Base-by-base conservation (phyloP, 2,329 filamentous ascomycete species). In the Phialemoniopsis sp. region DNA sequence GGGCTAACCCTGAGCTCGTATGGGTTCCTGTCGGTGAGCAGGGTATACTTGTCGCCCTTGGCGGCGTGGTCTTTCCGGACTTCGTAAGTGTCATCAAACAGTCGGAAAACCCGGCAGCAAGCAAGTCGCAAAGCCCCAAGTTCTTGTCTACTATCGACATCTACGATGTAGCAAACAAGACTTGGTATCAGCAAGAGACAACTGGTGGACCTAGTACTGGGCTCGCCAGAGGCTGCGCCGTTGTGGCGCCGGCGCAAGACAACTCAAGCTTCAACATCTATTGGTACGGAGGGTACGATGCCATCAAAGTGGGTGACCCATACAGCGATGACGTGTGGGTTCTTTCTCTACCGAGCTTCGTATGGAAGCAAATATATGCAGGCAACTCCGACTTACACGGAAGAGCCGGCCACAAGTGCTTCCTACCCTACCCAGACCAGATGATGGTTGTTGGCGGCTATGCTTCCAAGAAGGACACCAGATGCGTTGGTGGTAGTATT, bases 181-280 rank as follows among this genome's bases (percentile, higher is more conserved):
- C 68, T 7, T 93, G 87, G 87, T 76, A 76, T 44, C 56, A 80
- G 49, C 87, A 93, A 57, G 65, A 73, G 4, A 87, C 86, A 0
- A 70, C 67, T 4, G 79, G 76, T 3, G 68, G 70, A 1, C 78
- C 76, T 0, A 76, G 80, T 1, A 64, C 69, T 12, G 54, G 79
- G 65, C 58, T 76, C 60, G 55, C 85, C 62, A 57, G 85, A 71
- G 71, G 84, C 55, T 93, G 88, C 53, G 82, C 86, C 4, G 83
- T 89, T 0, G 78, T 88, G 2, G 85, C 79, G n/a, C 69, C 79
- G 0, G 82, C 87, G 13, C 69, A 78, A 33, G 86, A 89, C 54
- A 72, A 70, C 28, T 86, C 84, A 10, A 89, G 82, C 42, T 87
- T 84, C 60, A 89, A 90, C 55, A 82, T 94, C 36, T 90, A 91